phyloP scores from a whole-genome alignment of 768 basidiomycete species.

The Mycena rosella region DNA sequence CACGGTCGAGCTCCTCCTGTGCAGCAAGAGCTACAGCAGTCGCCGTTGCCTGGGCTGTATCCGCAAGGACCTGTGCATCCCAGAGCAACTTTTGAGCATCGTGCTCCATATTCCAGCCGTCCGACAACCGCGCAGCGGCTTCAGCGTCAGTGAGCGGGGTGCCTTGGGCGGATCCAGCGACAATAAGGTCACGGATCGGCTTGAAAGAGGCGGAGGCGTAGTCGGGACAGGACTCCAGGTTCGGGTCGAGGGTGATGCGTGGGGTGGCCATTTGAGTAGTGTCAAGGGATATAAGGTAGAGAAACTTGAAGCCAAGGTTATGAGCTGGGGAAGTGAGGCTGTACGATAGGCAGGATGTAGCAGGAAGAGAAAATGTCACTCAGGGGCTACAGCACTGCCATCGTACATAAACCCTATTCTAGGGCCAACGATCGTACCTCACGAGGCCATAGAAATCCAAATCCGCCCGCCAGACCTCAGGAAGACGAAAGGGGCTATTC shows the following conservation, averaged over 20 bases:
- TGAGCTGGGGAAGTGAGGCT: too few relatives aligned
- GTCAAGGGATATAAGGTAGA: too few relatives aligned
- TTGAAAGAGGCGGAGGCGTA: not conserved
- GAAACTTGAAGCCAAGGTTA: too few relatives aligned
- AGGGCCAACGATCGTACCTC: not conserved
- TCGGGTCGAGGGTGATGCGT: not conserved
- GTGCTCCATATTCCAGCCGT: not conserved
- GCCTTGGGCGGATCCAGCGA: not conserved
- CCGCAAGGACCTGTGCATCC: constrained; percentile 11
- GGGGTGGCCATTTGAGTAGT: not conserved
- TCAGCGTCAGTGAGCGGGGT: not conserved
- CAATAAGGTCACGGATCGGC: not conserved
- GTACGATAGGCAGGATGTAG: not conserved
- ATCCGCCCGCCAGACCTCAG: too few relatives aligned
- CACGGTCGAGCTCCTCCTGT: not conserved
- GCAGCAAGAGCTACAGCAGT: not conserved
- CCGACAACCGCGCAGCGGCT: not conserved
- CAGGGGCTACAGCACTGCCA: not conserved
- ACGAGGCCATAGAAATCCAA: too few relatives aligned
- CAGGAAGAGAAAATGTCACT: not conserved
- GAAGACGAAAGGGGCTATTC: too few relatives aligned
- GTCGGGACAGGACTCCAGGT: not conserved
- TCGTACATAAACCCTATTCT: not conserved
- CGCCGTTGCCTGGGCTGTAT: not conserved
- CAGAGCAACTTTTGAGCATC: not conserved